Evolutionary conservation across 1,284 basidiomycete genomes (phyloP).

Genomic region (Porogramme epimiltina): DNA sequence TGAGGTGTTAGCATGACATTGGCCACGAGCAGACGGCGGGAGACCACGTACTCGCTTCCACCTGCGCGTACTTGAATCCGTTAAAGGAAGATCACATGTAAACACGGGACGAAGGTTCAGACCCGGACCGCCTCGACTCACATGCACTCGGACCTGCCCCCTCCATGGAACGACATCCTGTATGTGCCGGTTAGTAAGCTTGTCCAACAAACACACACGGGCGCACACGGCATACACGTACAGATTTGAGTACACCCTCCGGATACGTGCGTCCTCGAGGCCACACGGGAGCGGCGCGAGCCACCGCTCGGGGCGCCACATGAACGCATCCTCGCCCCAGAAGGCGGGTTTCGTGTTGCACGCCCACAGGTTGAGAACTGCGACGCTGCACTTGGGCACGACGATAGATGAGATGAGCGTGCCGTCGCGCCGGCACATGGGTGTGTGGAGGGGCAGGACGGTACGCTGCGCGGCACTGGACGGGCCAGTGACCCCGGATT

Average conservation of each 20-base stretch:
- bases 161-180: conserved; percentile 37
- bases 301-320: conserved; percentile 46
- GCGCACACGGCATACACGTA: background rate
- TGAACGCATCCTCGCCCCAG: conserved; percentile 57
- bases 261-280: conserved; percentile 24
- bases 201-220: background rate
- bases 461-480: conserved; percentile 21
- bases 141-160: conserved; percentile 35
- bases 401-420: conserved; percentile 38
- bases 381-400: conserved; percentile 45
- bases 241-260: conserved; percentile 25
- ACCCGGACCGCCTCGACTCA: conserved; percentile 8
- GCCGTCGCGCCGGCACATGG: conserved; percentile 29
- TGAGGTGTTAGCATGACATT: too few species aligned
- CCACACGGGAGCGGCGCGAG: conserved; percentile 24
- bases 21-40: background rate
- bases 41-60: conserved; percentile 32
- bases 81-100: conserved; percentile 8
- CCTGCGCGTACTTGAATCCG: conserved; percentile 34
- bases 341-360: conserved; percentile 48
- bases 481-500: conserved; percentile 2
- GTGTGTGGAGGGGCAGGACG: conserved; percentile 27
- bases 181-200: background rate
- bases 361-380: conserved; percentile 47
- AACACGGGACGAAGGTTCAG: background rate